Evolutionary conservation across 345 rosid genomes (phyloP).

Genomic region (Geranium rotundifolium): DNA sequence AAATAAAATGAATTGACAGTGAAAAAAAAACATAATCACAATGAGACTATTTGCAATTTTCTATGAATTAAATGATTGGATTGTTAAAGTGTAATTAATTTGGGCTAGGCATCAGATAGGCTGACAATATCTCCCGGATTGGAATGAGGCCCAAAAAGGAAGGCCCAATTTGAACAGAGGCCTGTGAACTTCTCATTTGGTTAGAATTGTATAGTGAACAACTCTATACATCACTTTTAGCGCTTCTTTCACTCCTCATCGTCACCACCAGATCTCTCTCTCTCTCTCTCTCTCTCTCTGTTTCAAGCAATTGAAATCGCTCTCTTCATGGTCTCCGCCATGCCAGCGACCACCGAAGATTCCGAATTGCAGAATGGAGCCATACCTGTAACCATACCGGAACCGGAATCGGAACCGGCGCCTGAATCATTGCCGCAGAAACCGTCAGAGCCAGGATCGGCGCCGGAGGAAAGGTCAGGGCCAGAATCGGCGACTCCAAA

Average conservation of each 20-base stretch:
- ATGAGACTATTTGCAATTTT: no score
- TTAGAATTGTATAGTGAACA: not conserved
- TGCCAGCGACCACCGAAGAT: conserved; percentile 38
- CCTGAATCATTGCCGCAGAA: not conserved
- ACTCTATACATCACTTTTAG: not conserved
- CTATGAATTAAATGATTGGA: no score
- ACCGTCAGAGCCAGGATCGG: not conserved
- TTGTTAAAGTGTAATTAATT: no score
- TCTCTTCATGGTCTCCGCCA: conserved; percentile 4
- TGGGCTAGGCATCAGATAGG: no score
- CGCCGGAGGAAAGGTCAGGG: not conserved
- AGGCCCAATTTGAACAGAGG: not conserved
- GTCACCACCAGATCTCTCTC: conserved; percentile 5
- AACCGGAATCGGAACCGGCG: conserved; percentile 7
- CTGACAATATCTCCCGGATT: no score
- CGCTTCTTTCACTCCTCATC: not conserved
- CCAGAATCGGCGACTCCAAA: not conserved
- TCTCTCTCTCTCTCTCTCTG: conserved; percentile 9
- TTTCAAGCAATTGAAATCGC: no score
- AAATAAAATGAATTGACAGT: no score
- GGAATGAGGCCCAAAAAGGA: not conserved
- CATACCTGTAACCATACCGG: conserved; percentile 16
- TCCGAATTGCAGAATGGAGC: conserved; percentile 35
- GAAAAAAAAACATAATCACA: no score
- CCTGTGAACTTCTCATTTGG: not conserved